Percentiles rank a stretch among this genome's conserved stretches.
phyloP scores from a whole-genome alignment of 1,139 yeast genomes.

The Suhomyces kunorum region DNA sequence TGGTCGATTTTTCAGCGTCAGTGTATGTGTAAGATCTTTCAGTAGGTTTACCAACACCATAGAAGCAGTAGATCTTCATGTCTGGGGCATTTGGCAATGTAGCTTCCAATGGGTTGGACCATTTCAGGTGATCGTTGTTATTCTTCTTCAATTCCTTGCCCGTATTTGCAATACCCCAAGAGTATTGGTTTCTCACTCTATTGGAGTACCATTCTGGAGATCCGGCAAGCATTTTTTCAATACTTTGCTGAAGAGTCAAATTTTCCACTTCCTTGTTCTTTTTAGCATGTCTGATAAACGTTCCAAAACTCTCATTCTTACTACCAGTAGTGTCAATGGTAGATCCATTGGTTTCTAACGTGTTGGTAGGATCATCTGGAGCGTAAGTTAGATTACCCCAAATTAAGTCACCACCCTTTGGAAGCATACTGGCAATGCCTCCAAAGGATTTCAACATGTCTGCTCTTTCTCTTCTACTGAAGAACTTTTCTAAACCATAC shows the following conservation, averaged over 20 bases:
- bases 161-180: constrained; percentile 72
- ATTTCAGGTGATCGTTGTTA: constrained; percentile 69
- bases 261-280: constrained; percentile 11
- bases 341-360: constrained; percentile 25
- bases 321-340: constrained; percentile 32
- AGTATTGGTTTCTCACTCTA: constrained; percentile 68
- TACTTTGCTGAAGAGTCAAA: constrained; percentile 63
- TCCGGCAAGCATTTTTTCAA: constrained; percentile 61
- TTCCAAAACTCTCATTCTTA: constrained; percentile 61
- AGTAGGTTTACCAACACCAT: constrained; percentile 94
- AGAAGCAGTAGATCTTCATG: constrained; percentile 83
- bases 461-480: constrained; percentile 83
- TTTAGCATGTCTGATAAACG: constrained; percentile 56
- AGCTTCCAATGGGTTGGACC: constrained; percentile 93
- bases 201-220: constrained; percentile 77
- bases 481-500: constrained; percentile 90
- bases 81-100: constrained; percentile 92
- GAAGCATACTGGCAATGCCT: constrained; percentile 92
- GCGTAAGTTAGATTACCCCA: constrained; percentile 75
- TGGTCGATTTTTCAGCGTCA: constrained; percentile 54
- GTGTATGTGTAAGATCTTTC: constrained; percentile 88
- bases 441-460: constrained; percentile 87
- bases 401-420: constrained; percentile 86
- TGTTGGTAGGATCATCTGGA: constrained; percentile 59
- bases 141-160: constrained; percentile 60